A percentile compares a stretch with the other conserved stretches of the same genome.
Evolutionary conservation across 2,329 filamentous ascomycete species (phyloP).

Genomic region (Fusarium pseudocircinatum): DNA sequence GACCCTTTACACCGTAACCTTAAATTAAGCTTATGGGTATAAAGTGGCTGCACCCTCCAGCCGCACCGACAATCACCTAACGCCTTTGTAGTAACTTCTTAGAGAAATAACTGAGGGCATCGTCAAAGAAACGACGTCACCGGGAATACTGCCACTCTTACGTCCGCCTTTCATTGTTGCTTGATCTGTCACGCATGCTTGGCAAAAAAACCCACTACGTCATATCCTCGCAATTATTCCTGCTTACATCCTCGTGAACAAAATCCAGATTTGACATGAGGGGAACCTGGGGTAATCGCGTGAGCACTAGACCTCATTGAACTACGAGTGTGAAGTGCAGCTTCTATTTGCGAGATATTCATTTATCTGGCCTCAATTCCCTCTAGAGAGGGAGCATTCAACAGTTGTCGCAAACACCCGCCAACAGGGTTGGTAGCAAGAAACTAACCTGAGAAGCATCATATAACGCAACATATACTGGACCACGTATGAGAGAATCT

Average conservation of each 20-base stretch:
- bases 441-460: too few relatives aligned
- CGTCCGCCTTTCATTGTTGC: neutral
- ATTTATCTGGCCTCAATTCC: neutral
- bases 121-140: neutral
- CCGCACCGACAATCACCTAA: neutral
- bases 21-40: constrained; percentile 19
- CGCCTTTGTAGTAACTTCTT: rapidly evolving
- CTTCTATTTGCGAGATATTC: neutral
- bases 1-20: neutral
- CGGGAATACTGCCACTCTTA: neutral
- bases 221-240: neutral
- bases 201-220: neutral
- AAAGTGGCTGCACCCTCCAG: neutral
- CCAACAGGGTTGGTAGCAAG: too few relatives aligned
- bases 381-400: neutral
- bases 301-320: neutral
- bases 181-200: neutral
- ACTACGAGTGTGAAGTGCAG: too few relatives aligned
- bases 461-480: too few relatives aligned
- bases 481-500: too few relatives aligned
- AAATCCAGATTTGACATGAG: neutral
- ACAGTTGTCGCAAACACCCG: too few relatives aligned
- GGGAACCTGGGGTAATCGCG: neutral
- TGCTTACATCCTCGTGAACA: neutral
- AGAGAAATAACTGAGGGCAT: neutral